phyloP scores from a whole-genome alignment of 1,284 basidiomycete genomes.

The Malassezia arunalokei region DNA sequence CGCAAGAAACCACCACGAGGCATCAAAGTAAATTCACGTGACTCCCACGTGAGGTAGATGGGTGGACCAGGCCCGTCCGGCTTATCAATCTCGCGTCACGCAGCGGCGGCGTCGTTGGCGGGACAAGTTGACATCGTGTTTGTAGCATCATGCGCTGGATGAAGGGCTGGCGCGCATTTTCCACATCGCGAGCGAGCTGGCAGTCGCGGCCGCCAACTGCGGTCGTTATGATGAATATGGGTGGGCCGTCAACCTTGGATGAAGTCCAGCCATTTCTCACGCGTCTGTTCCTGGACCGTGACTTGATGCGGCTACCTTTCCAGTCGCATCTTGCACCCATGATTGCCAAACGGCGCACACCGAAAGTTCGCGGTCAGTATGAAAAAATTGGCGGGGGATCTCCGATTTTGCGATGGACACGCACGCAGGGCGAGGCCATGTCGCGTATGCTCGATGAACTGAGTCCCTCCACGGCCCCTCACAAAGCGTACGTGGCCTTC shows the following conservation, averaged over 20 bases:
- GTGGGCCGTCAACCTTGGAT: slow-evolving; percentile 66
- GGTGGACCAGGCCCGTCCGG: no score
- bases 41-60: no score
- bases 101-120: neutral
- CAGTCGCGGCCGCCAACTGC: slow-evolving; percentile 51
- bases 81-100: no score
- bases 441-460: slow-evolving; percentile 80
- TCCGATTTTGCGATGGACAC: slow-evolving; percentile 87
- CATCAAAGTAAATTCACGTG: no score
- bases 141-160: neutral
- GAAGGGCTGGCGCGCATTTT: neutral
- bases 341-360: slow-evolving; percentile 83
- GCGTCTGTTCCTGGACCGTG: slow-evolving; percentile 83
- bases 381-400: slow-evolving; percentile 88
- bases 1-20: no score
- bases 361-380: slow-evolving; percentile 90
- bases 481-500: slow-evolving; percentile 70
- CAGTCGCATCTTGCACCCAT: slow-evolving; percentile 73
- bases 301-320: slow-evolving; percentile 84
- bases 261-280: slow-evolving; percentile 61
- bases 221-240: slow-evolving; percentile 97
- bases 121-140: neutral
- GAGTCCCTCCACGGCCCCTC: slow-evolving; percentile 78
- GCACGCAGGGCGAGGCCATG: slow-evolving; percentile 80
- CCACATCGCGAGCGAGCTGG: neutral